These are phyloP conservation scores for Spirogloea muscicola DNA, from an alignment of 139 green algal genomes.

Conservation along the genomic window DNA sequence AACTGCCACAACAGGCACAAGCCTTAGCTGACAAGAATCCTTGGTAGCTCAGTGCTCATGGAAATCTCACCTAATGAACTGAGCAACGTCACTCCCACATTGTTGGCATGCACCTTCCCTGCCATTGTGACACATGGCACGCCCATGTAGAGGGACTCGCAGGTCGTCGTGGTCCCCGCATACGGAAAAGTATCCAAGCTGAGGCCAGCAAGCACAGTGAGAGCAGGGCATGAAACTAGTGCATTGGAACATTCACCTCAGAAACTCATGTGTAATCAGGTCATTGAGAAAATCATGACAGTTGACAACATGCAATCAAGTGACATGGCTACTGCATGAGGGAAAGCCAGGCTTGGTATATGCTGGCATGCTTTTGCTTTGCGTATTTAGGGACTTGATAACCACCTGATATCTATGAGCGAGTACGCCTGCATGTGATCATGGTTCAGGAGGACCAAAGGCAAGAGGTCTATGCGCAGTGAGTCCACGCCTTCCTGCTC, in stretches of 20 bases:
- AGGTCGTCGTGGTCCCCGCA: constrained; percentile 95
- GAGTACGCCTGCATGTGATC: constrained; percentile 82
- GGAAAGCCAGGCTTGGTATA: too few relatives aligned
- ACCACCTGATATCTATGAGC: constrained; percentile 83
- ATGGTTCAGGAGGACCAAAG: constrained; percentile 64
- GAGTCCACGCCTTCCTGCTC: constrained; percentile 59
- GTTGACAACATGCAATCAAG: too few relatives aligned
- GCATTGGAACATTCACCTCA: too few relatives aligned
- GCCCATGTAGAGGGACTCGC: constrained; percentile 90
- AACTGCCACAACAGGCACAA: not conserved
- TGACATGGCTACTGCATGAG: too few relatives aligned
- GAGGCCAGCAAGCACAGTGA: too few relatives aligned
- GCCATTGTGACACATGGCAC: constrained; percentile 82
- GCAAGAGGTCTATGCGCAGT: constrained; percentile 81
- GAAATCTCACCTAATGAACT: constrained; percentile 68
- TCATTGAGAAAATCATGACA: too few relatives aligned
- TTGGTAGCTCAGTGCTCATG: too few relatives aligned
- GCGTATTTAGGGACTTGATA: too few relatives aligned
- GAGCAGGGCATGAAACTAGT: too few relatives aligned
- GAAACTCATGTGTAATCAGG: too few relatives aligned
- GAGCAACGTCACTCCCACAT: constrained; percentile 88
- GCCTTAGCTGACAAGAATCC: not conserved
- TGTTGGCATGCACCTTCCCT: constrained; percentile 89
- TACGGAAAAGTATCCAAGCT: constrained; percentile 94
- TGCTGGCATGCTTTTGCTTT: too few relatives aligned